These are phyloP conservation scores for Ophiostoma populinum DNA, from an alignment of 2,329 filamentous ascomycete species.

Conservation along the genomic window DNA sequence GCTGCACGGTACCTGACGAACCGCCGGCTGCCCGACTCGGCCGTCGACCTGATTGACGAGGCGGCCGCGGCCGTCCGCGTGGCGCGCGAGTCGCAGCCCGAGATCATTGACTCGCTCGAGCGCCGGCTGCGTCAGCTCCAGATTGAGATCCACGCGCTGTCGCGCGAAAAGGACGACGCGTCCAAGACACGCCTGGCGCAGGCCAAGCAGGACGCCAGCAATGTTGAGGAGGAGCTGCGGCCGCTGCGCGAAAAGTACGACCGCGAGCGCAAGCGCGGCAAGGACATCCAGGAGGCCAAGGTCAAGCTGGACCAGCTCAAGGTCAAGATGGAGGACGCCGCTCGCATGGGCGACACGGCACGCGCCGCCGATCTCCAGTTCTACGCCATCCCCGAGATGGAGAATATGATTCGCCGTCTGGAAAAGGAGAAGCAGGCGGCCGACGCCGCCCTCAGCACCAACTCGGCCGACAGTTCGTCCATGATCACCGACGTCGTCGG, in stretches of 20 bases:
- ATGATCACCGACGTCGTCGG: conserved; percentile 89
- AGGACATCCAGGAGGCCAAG: conserved; percentile 85
- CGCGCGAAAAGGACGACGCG: conserved; percentile 86
- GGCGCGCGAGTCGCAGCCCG: conserved; percentile 87
- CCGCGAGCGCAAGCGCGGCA: conserved; percentile 76
- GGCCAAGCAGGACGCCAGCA: conserved; percentile 80
- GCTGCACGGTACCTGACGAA: conserved; percentile 87
- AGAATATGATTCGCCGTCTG: conserved; percentile 59
- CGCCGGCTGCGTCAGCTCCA: conserved; percentile 77
- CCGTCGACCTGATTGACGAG: conserved; percentile 91
- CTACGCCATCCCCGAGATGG: conserved; percentile 89
- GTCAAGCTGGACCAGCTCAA: conserved; percentile 83
- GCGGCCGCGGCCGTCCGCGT: conserved; percentile 93
- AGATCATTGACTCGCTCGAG: conserved; percentile 88
- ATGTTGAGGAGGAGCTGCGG: conserved; percentile 81
- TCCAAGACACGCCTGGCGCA: conserved; percentile 67
- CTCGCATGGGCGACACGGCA: conserved; percentile 65
- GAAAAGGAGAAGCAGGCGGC: conserved; percentile 66
- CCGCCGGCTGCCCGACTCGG: conserved; percentile 82
- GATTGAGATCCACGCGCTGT: conserved; percentile 91
- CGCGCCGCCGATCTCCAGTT: conserved; percentile 91
- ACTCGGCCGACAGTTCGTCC: conserved; percentile 39
- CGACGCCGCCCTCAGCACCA: conserved; percentile 49
- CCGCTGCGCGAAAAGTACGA: conserved; percentile 93
- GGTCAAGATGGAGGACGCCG: conserved; percentile 86